Conservation (phyloP, 768 basidiomycete genomes). For the Naganishia vishniacii region DNA sequence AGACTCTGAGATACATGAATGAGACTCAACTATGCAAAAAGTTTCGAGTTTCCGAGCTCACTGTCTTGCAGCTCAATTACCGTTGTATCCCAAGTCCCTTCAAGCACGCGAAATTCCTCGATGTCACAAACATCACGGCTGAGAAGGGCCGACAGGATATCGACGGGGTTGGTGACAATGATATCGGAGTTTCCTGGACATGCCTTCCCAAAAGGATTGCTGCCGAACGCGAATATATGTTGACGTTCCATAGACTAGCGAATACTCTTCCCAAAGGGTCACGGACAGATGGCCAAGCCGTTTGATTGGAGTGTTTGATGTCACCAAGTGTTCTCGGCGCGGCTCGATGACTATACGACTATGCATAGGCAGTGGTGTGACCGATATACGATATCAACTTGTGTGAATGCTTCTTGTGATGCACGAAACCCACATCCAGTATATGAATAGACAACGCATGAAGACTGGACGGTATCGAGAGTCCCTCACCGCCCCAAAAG, state of each 20-base stretch:
- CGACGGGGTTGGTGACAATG: constrained; percentile 1
- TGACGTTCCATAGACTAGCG: background rate
- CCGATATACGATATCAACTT: too few relatives aligned
- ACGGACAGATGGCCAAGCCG: too few relatives aligned
- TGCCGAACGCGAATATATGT: constrained; percentile 20
- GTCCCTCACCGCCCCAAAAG: too few relatives aligned
- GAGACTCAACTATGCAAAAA: background rate
- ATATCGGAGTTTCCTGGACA: background rate
- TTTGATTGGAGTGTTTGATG: too few relatives aligned
- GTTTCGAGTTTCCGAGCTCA: background rate
- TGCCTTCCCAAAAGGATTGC: constrained; percentile 18
- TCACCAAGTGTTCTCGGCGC: too few relatives aligned
- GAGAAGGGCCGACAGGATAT: constrained; percentile 10
- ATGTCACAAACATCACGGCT: background rate
- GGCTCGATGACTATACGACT: too few relatives aligned
- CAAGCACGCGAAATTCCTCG: background rate
- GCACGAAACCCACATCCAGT: too few relatives aligned
- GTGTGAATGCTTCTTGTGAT: too few relatives aligned
- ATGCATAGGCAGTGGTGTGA: too few relatives aligned
- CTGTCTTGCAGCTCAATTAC: background rate
- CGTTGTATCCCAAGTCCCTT: constrained; percentile 12
- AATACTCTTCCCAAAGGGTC: too few relatives aligned
- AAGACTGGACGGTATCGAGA: too few relatives aligned
- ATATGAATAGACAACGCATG: too few relatives aligned
- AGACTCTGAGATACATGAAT: background rate